Percentiles rank a stretch among this genome's conserved stretches.
Evolutionary conservation across 2,329 filamentous ascomycete genomes (phyloP).

Genomic region (Neonectria ditissima): DNA sequence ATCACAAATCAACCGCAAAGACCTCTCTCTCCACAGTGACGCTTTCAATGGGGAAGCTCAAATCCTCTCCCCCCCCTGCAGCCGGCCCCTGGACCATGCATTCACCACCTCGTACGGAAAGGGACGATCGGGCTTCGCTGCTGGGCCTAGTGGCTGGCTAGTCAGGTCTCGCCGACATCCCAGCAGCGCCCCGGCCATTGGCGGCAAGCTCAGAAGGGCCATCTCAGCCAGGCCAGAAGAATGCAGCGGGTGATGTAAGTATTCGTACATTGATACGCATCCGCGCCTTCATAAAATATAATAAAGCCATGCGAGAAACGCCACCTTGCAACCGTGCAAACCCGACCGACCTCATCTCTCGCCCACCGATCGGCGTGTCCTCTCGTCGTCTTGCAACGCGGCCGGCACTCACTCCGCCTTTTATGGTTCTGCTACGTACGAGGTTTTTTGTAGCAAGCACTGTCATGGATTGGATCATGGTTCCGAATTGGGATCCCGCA

Average conservation of each 20-base stretch:
- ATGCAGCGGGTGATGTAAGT: not conserved
- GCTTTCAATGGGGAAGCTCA: slow-evolving; percentile 12
- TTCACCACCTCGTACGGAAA: not conserved
- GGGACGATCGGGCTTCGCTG: slow-evolving; percentile 1
- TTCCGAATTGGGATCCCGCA: not conserved
- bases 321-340: not conserved
- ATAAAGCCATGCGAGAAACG: too few species aligned
- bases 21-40: slow-evolving; percentile 23
- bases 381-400: too few species aligned
- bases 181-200: slow-evolving; percentile 17
- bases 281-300: too few species aligned
- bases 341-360: too few species aligned
- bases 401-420: not conserved
- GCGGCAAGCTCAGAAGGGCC: not conserved
- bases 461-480: too few species aligned
- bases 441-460: not conserved
- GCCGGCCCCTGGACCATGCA: slow-evolving; percentile 17
- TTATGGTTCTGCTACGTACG: slow-evolving; percentile 5
- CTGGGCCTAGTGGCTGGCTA: not conserved
- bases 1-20: not conserved
- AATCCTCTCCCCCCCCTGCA: slow-evolving; percentile 17
- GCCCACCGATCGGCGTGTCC: too few species aligned
- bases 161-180: slow-evolving; percentile 19
- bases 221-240: not conserved
- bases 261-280: not conserved